Base-by-base conservation (phyloP, 1,284 basidiomycete genomes). In the Termitomyces sp. region DNA sequence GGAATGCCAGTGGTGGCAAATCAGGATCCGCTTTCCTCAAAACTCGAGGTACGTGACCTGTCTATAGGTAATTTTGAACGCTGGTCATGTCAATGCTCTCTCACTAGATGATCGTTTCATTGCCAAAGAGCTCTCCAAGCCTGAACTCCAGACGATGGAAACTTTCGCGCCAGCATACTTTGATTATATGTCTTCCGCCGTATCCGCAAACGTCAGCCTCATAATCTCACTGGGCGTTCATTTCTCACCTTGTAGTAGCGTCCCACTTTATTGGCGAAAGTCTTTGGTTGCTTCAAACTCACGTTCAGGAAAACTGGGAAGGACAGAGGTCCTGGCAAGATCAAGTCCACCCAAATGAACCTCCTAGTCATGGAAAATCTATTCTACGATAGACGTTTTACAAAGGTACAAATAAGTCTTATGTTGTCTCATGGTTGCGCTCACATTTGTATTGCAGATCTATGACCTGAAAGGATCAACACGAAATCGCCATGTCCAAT, bases 131-230 rank as follows among this genome's bases (percentile, higher is more conserved):
- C 82, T 99, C 30, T 97, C 94, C 0, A 81, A 85, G 52, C 79
- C 91, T 37, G 97, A 99, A 68, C 77, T 98, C 62, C 93, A 97
- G 65, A 91, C 92, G 0, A 91, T 99, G 81, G 92, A 95, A 62
- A 93, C 91, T 6, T 99, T 99, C 70, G 97, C 94, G 7, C 96
- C 96, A 0, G 89, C 92, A 3, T 99, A 99, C 70, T 99, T 99
- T 66, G 90, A 95, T 61, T 99, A 99, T 69, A 94, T 98, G 84
- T 88, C 91, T 3, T 85, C 90, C 18, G 88, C 93, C 5, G 81
- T 91, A 21, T 81, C 83, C 46, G 86, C 84, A 37, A 83, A 88
- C 62, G 89, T 91, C 45, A 50, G 86, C 71, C 13, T 46, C 14
- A 46, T 49, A 31, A n/a, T 56, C 49, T 31, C 30, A 19, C n/a